A percentile compares a stretch with the other conserved stretches of the same genome.
Evolutionary conservation across 2,329 filamentous ascomycete genomes (phyloP).

Genomic region (Arthrinium puccinioides): DNA sequence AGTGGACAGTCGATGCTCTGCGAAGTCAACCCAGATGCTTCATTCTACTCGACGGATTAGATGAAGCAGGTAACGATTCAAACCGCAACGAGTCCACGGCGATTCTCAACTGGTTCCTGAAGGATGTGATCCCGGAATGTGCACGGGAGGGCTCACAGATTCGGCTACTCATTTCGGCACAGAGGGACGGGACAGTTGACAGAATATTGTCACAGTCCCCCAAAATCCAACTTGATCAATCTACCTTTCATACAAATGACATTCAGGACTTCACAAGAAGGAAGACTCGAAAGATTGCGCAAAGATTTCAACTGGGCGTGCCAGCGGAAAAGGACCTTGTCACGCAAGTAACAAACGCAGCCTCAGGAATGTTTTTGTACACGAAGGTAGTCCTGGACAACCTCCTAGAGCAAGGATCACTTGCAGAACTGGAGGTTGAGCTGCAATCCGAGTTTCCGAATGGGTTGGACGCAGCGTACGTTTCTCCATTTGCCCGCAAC

Average conservation of each 20-base stretch:
- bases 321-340: background rate
- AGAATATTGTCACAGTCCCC: background rate
- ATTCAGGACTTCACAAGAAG: background rate
- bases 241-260: background rate
- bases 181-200: background rate
- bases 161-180: background rate
- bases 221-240: background rate
- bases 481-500: too few species aligned
- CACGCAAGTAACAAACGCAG: background rate
- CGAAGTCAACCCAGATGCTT: background rate
- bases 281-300: background rate
- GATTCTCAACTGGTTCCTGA: background rate
- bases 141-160: background rate
- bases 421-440: constrained; percentile 10
- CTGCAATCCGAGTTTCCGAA: background rate
- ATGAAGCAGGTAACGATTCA: background rate
- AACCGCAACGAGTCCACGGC: background rate
- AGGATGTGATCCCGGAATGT: background rate
- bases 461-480: background rate
- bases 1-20: background rate
- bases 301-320: background rate
- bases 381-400: constrained; percentile 14
- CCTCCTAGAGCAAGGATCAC: constrained; percentile 8
- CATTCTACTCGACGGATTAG: background rate
- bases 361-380: constrained; percentile 13